These are phyloP conservation scores for Epichloe elymi DNA, from an alignment of 2,329 filamentous ascomycete genomes.

Conservation along the genomic window DNA sequence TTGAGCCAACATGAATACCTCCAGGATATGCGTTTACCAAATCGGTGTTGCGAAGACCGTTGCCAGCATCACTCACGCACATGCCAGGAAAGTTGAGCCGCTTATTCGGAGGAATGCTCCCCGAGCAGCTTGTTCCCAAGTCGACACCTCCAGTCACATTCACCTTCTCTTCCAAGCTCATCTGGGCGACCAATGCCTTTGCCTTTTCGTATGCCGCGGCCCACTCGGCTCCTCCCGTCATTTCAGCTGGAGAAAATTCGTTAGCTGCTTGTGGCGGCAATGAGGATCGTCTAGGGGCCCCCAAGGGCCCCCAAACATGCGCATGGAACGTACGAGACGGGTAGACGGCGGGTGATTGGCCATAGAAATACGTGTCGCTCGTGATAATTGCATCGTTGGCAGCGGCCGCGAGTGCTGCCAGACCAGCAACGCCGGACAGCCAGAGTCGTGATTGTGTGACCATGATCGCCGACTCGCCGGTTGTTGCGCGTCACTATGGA, in stretches of 20 bases:
- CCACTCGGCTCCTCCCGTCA: slow-evolving; percentile 50
- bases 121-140: slow-evolving; percentile 34
- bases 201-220: slow-evolving; percentile 53
- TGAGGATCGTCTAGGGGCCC: too few relatives aligned
- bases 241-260: slow-evolving; percentile 22
- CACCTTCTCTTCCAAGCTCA: slow-evolving; percentile 70
- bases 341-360: slow-evolving; percentile 35
- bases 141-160: slow-evolving; percentile 60
- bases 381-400: slow-evolving; percentile 17
- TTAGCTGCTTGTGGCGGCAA: background rate
- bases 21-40: slow-evolving; percentile 29
- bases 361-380: slow-evolving; percentile 33
- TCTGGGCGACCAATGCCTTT: slow-evolving; percentile 50
- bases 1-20: slow-evolving; percentile 28
- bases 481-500: too few relatives aligned
- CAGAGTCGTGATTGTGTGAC: background rate
- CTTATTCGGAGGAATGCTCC: slow-evolving; percentile 26
- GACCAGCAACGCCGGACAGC: slow-evolving; percentile 2
- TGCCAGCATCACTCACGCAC: slow-evolving; percentile 31
- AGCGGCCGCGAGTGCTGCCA: slow-evolving; percentile 4
- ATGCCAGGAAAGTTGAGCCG: slow-evolving; percentile 30
- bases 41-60: slow-evolving; percentile 29
- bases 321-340: slow-evolving; percentile 31
- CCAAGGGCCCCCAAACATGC: background rate
- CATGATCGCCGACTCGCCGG: background rate